Evolutionary conservation across 192 early-diverging fungal genomes (phyloP), one percentile per base, ranked within the genome.

Genomic region (Backusella tarrabulga): DNA sequence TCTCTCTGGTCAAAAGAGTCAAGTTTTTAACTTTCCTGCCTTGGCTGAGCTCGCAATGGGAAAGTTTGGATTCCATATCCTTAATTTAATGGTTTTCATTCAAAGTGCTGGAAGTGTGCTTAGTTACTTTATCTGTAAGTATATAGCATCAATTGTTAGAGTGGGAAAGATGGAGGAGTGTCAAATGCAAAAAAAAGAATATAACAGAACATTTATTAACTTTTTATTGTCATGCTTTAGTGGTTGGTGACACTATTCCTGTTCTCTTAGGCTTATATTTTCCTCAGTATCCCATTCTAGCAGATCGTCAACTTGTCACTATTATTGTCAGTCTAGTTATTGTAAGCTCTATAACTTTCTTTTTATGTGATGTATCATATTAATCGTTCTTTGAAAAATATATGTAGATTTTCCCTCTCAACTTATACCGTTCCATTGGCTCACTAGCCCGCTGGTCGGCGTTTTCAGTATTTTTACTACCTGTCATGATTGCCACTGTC

Each of bases 381-480:
- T 63, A 63, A 60, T 40, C 36, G 52, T 68, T 9, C 5, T 7
- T 35, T 42, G 4, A 32, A 50, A 21, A 78, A 56, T 12, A 17
- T 4, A 50, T 50, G 67, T 38, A 87, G 86, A 83, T 90, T 34
- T 81, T 91, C 54, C 91, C 91, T 75, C 81, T 91, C 56, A 80
- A 88, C 50, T 89, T 92, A 71, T 88, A 86, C 72, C 81, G 88
- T 72, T 91, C 88, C 0, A 84, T 92, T 9, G 91, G 87, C 32
- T 87, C 90, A 3, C 75, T 91, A 15, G 85, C 88, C 9, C 74
- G 71, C 42, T 77, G 85, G 21, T 92, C 91, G 2, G 85, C 87
- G 1, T 54, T 89, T 21, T 90, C 90, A 4, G 88, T 90, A 1
- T 66, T 91, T 26, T 85, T 89, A 11, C 68, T 92, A 42, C 91